Conservation (phyloP, 208 protist species). For the Polymyxa betae region DNA sequence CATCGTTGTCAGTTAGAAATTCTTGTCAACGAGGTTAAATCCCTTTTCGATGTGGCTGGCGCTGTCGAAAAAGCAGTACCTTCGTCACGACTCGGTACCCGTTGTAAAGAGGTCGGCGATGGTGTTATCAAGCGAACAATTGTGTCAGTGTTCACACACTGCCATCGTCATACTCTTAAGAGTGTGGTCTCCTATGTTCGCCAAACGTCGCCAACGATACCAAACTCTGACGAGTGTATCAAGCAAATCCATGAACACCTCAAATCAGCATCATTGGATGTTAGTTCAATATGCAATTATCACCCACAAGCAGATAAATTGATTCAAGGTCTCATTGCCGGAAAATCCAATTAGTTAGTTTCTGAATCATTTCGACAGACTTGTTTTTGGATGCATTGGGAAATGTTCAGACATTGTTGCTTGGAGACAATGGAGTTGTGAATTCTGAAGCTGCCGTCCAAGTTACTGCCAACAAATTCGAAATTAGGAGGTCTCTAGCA, state of each 20-base stretch:
- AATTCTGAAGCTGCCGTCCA: not conserved
- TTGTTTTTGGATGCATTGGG: conserved; percentile 16
- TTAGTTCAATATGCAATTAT: conserved; percentile 2
- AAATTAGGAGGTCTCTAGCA: not conserved
- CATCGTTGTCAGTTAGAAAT: not conserved
- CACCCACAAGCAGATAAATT: conserved; percentile 1
- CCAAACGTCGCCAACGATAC: not conserved
- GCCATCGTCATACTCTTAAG: not conserved
- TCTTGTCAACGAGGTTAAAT: not conserved
- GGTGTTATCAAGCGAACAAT: conserved; percentile 3
- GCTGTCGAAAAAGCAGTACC: not conserved
- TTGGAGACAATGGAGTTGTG: not conserved
- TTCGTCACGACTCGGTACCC: not conserved
- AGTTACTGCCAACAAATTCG: not conserved
- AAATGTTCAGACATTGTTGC: not conserved
- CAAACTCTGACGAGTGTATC: not conserved
- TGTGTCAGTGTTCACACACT: not conserved
- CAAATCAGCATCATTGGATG: not conserved
- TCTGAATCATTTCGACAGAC: not conserved
- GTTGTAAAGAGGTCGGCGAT: not conserved
- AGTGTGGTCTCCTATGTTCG: not conserved
- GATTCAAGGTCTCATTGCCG: not conserved
- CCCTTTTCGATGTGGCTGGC: not conserved
- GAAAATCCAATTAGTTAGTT: no score
- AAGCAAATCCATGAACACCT: not conserved